Evolutionary conservation across 2,329 filamentous ascomycete genomes (phyloP), one percentile per base, ranked within the genome.

Genomic region (Furcasterigmium furcatum): DNA sequence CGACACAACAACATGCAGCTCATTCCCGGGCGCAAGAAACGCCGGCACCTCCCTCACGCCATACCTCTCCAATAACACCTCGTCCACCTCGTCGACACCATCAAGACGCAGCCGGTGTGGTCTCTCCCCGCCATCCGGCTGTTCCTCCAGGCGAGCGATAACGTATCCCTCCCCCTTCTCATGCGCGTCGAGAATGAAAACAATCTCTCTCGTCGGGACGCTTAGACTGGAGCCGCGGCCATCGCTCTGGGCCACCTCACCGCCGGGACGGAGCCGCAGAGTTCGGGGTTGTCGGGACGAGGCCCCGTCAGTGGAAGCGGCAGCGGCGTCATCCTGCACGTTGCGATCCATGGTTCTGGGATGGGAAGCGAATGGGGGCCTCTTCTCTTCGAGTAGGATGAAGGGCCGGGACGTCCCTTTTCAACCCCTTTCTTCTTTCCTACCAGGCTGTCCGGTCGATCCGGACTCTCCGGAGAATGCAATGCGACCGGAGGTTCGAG

Each of bases 1-100:
- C 1, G 87, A 91, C 16, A 91, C 73, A 19, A 91, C 61, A 16
- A 90, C 70, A 54, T 88, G 76, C n/a, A 84, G 60, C 12, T 63
- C 41, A 13, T 49, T 36, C 18, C 30, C 36, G 13, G 35, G 46
- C 41, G 35, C 38, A 19, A 71, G 60, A 48, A 77, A 63, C 2
- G 53, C 40, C 1, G 77, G 77, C 7, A 72, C 47, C 4, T 53
- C 52, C 4, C 48, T 43, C 13, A 76, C 51, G 20, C 71, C 51
- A 46, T 70, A 65, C 6, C 55, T 55, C 14, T 63, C 55, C 5
- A 72, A 56, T 3, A 73, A 56, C 3, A 58, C 51, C 14, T 65
- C 56, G 1, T 71, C 67, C 2, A 76, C 54, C 8, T 61, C 49
- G 14, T 62, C 46, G 6, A 61, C 49, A 5, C 56, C 51, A 38